These are phyloP conservation scores for Zanthoxylum bungeanum DNA, from an alignment of 345 rosid genomes.

Conservation along the genomic window DNA sequence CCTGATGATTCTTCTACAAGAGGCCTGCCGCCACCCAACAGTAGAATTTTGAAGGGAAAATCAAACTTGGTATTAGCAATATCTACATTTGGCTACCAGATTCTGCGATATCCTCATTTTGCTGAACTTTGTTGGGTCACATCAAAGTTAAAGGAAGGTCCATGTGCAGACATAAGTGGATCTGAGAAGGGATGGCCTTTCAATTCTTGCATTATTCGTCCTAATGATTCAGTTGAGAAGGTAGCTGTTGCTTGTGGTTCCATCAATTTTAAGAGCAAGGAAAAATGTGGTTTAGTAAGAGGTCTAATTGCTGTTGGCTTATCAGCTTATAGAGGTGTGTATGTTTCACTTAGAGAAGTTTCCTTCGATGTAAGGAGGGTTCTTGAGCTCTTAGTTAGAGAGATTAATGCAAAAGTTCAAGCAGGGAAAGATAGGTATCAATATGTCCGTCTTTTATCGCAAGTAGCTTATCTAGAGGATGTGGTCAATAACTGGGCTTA, in stretches of 20 bases:
- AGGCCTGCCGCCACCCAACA: slow-evolving; percentile 38
- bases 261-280: slow-evolving; percentile 57
- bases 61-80: slow-evolving; percentile 69
- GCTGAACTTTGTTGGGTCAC: slow-evolving; percentile 98
- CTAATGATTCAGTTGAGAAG: slow-evolving; percentile 44
- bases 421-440: slow-evolving; percentile 80
- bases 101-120: slow-evolving; percentile 87
- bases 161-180: slow-evolving; percentile 68
- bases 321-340: slow-evolving; percentile 71
- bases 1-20: slow-evolving; percentile 33
- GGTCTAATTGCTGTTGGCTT: slow-evolving; percentile 90
- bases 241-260: slow-evolving; percentile 39
- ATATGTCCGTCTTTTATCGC: slow-evolving; percentile 73
- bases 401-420: slow-evolving; percentile 66
- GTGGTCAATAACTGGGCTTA: slow-evolving; percentile 85
- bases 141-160: slow-evolving; percentile 92
- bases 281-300: slow-evolving; percentile 60
- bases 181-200: slow-evolving; percentile 98
- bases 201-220: slow-evolving; percentile 84
- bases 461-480: slow-evolving; percentile 93
- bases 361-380: slow-evolving; percentile 78
- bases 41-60: slow-evolving; percentile 59
- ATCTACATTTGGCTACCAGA: slow-evolving; percentile 80
- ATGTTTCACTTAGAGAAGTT: slow-evolving; percentile 71
- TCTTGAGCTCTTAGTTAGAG: slow-evolving; percentile 78